phyloP scores from a whole-genome alignment of 1,139 yeast species.

The Keqinozyma sinolaborantium region DNA sequence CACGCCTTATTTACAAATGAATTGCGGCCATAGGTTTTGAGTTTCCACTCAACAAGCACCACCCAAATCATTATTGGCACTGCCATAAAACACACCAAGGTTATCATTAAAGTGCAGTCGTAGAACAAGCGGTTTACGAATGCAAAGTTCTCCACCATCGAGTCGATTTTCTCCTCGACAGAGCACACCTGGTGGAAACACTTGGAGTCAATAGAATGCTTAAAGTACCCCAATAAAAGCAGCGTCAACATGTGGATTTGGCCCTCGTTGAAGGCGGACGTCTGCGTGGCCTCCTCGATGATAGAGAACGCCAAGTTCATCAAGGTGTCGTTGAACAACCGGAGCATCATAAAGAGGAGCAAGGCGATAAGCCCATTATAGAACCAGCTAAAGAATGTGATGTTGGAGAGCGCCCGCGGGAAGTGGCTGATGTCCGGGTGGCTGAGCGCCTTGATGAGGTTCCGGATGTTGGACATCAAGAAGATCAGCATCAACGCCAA shows the following conservation, averaged over 20 bases:
- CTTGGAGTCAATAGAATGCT: slow-evolving; percentile 8
- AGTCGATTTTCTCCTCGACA: slow-evolving; percentile 1
- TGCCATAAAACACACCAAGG: slow-evolving; percentile 20
- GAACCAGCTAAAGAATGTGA: slow-evolving; percentile 19
- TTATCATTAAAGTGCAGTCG: slow-evolving; percentile 21
- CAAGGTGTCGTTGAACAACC: slow-evolving; percentile 20
- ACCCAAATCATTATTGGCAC: slow-evolving; percentile 25
- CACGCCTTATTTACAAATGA: too few species aligned
- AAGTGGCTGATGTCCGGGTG: background rate
- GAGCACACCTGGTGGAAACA: slow-evolving; percentile 5
- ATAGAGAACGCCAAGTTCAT: slow-evolving; percentile 15
- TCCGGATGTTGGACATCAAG: background rate
- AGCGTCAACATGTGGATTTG: slow-evolving; percentile 15
- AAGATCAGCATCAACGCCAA: background rate
- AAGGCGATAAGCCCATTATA: slow-evolving; percentile 18
- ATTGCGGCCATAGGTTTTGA: too few species aligned
- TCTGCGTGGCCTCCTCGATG: slow-evolving; percentile 3
- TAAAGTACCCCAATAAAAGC: slow-evolving; percentile 14
- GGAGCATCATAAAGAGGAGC: slow-evolving; percentile 11
- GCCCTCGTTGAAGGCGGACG: slow-evolving; percentile 5
- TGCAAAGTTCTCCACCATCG: slow-evolving; percentile 5
- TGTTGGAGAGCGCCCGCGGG: background rate
- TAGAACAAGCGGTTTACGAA: slow-evolving; percentile 6
- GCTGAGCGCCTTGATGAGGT: background rate
- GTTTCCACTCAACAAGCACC: slow-evolving; percentile 11